These are phyloP conservation scores for Hamigera avellanea DNA, from an alignment of 495 filamentous ascomycete species.

Conservation along the genomic window DNA sequence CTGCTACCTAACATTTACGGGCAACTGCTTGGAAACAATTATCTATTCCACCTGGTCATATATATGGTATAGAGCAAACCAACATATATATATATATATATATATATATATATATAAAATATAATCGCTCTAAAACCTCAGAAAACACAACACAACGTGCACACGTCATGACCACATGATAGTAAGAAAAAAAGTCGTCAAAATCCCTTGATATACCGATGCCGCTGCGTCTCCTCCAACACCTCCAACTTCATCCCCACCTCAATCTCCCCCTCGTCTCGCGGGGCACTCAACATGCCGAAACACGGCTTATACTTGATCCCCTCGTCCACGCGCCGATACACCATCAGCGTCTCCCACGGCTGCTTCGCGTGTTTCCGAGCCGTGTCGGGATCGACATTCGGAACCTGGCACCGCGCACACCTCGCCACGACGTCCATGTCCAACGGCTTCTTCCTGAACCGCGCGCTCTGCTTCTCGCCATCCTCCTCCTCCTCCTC, in stretches of 20 bases:
- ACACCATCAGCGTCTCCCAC: conserved; percentile 57
- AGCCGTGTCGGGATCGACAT: conserved; percentile 66
- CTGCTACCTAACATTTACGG: too few relatives aligned
- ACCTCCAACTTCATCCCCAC: conserved; percentile 46
- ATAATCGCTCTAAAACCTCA: too few relatives aligned
- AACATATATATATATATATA: too few relatives aligned
- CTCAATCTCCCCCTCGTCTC: conserved; percentile 35
- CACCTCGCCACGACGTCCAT: conserved; percentile 60
- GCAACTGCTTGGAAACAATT: too few relatives aligned
- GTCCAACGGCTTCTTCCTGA: conserved; percentile 11
- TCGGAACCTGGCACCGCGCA: conserved; percentile 73
- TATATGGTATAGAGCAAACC: too few relatives aligned
- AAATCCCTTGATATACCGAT: conserved; percentile 43
- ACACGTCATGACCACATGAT: too few relatives aligned
- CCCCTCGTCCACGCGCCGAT: conserved; percentile 65
- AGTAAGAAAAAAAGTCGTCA: too few relatives aligned
- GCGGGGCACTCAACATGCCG: conserved; percentile 71
- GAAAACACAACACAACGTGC: too few relatives aligned
- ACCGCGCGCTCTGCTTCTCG: neutral
- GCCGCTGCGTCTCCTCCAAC: conserved; percentile 41
- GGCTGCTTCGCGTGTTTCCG: conserved; percentile 62
- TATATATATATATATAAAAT: too few relatives aligned
- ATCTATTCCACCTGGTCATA: too few relatives aligned
- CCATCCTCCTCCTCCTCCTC: conserved; percentile 15
- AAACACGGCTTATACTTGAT: conserved; percentile 61